Base-by-base conservation (phyloP, 2,329 filamentous ascomycete genomes). In the Colletotrichum liriopes region DNA sequence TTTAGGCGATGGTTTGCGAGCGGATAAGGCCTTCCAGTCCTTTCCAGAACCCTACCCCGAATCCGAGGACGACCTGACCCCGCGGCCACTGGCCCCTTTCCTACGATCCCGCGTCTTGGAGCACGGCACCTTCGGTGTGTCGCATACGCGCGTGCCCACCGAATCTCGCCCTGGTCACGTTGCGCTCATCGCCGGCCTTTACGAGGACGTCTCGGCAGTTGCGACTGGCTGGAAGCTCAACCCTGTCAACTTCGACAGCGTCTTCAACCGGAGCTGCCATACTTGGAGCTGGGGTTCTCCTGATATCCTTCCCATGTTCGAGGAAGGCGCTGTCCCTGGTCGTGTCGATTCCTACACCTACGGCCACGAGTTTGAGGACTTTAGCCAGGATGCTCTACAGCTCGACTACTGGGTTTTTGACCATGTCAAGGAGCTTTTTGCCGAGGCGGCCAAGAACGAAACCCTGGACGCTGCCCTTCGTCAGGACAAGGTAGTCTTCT, bases 251-350 rank as follows among this genome's bases (percentile, higher is more conserved):
- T 99, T 99, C 79, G 96, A 99, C 84, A 98, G 96, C 78, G 95
- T 99, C 14, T 99, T 99, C 89, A 99, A 99, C 81, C 91, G 94
- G 74, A 98, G 96, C 80, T 88, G 93, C 56, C 97, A 99, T 83
- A 99, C 97, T 9, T 99, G 96, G 96, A 98, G 95, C 82, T 99
- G 96, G 96, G 96, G 96, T 2, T 98, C 95, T 79, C 96, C 96
- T 1, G 96, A 99, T 82, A 99, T 99, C 78, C 84, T 99, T 75
- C 94, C 94, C 66, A 99, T 99, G 96, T 99, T 99, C 80, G 92
- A 97, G 79, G 89, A 95, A 69, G 96, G 96, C n/a, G 96, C 96
- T 32, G 91, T 94, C 12, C 93, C 94, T 0, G 95, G 96, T 9
- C 89, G 93, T 74, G 93, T 99, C 1, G 94, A 98, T 81, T 93